These are phyloP conservation scores for Filosporella fistucella DNA, from an alignment of 495 filamentous ascomycete species.

Conservation along the genomic window DNA sequence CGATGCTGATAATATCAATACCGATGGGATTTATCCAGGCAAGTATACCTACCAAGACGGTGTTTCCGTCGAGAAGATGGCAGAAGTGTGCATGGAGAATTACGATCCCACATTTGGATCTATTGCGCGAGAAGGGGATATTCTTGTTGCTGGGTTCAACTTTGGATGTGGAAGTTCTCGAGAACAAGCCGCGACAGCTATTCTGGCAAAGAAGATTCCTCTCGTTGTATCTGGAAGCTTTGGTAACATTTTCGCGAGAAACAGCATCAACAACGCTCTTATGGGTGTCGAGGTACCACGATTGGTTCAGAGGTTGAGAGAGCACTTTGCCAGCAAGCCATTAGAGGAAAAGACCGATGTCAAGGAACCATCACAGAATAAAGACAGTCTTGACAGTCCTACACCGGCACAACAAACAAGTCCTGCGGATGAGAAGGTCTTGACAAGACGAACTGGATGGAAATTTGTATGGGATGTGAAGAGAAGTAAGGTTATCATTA, in stretches of 20 bases:
- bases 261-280: constrained; percentile 90
- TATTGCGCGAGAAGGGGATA: constrained; percentile 61
- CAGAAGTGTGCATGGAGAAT: constrained; percentile 86
- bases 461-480: constrained; percentile 80
- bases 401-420: constrained; percentile 24
- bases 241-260: constrained; percentile 82
- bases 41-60: constrained; percentile 90
- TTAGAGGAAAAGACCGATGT: constrained; percentile 20
- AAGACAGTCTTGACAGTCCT: constrained; percentile 40
- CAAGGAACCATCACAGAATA: constrained; percentile 34
- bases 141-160: constrained; percentile 85
- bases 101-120: constrained; percentile 69
- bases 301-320: constrained; percentile 64
- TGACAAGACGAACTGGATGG: constrained; percentile 87
- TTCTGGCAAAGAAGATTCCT: constrained; percentile 79
- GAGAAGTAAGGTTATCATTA: constrained; percentile 61
- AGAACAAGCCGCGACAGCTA: constrained; percentile 87
- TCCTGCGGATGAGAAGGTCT: constrained; percentile 40
- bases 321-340: constrained; percentile 40
- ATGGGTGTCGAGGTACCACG: constrained; percentile 78
- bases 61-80: constrained; percentile 72
- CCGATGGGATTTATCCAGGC: constrained; percentile 84
- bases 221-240: constrained; percentile 84
- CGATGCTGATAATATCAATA: constrained; percentile 71
- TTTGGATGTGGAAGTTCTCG: constrained; percentile 81